Conservation (phyloP, 2,329 filamentous ascomycete genomes). For the Helotiales sp. region DNA sequence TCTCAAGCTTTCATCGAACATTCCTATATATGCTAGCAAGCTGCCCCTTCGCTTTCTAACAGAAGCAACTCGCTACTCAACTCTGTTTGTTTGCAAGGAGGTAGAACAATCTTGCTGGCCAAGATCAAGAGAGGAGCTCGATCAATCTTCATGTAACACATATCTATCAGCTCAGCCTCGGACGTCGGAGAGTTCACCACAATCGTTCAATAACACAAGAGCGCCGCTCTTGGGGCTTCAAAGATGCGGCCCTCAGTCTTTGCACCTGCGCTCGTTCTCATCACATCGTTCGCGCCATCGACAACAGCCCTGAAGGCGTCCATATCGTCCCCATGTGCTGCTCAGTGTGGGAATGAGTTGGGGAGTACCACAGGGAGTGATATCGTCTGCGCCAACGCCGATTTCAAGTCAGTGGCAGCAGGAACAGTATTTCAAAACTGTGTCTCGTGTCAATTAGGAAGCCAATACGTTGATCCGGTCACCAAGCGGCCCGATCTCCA, state of each 20-base stretch:
- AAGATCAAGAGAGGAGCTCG: conserved; percentile 23
- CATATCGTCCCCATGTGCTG: conserved; percentile 37
- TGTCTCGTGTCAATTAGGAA: conserved; percentile 45
- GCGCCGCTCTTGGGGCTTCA: conserved; percentile 8
- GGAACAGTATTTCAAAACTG: conserved; percentile 36
- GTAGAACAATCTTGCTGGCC: conserved; percentile 34
- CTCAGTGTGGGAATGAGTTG: conserved; percentile 40
- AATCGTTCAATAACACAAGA: conserved; percentile 9
- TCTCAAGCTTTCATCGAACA: not conserved
- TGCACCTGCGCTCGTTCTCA: conserved; percentile 29
- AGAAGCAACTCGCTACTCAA: not conserved
- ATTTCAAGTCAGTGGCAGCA: conserved; percentile 21
- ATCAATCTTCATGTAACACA: not conserved
- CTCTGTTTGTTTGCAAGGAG: conserved; percentile 17
- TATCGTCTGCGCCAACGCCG: conserved; percentile 30
- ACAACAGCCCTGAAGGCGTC: conserved; percentile 34
- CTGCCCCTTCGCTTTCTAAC: not conserved
- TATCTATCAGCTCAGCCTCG: conserved; percentile 1
- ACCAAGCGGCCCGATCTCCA: conserved; percentile 57
- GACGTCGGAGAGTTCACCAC: conserved; percentile 7
- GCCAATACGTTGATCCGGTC: conserved; percentile 49
- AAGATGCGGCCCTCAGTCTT: conserved; percentile 35
- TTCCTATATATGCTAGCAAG: not conserved
- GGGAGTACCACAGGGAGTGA: conserved; percentile 33
- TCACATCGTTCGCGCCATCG: conserved; percentile 29